Percentiles rank a stretch among this genome's conserved stretches.
These are phyloP conservation scores for Prunus mira DNA, from an alignment of 306 rosid species.

Conservation along the genomic window DNA sequence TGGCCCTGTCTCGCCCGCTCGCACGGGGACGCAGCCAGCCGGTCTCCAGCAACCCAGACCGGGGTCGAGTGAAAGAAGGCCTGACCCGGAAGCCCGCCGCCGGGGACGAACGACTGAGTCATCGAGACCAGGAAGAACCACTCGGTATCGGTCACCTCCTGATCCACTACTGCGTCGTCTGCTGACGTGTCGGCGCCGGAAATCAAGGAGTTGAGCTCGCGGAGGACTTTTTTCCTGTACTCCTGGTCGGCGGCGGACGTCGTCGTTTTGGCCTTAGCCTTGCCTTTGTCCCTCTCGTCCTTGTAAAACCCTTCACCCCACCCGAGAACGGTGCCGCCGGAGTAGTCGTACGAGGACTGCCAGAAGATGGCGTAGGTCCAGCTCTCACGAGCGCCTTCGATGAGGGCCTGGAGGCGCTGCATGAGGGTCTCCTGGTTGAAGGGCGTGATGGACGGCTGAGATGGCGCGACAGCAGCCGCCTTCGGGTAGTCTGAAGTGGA, in stretches of 20 bases:
- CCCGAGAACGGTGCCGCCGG: constrained; percentile 58
- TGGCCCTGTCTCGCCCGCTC: constrained; percentile 78
- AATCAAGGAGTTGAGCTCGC: constrained; percentile 79
- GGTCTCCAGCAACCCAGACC: constrained; percentile 70
- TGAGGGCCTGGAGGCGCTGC: constrained; percentile 80
- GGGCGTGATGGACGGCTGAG: constrained; percentile 24
- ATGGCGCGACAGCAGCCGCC: constrained; percentile 13
- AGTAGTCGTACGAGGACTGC: constrained; percentile 71
- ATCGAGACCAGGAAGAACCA: constrained; percentile 93
- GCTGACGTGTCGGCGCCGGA: constrained; percentile 52
- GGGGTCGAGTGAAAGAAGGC: constrained; percentile 58
- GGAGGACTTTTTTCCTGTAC: constrained; percentile 72
- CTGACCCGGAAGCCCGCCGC: constrained; percentile 66
- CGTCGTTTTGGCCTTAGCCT: constrained; percentile 30
- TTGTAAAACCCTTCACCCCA: constrained; percentile 98
- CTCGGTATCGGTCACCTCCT: constrained; percentile 87
- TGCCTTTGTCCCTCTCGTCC: constrained; percentile 68
- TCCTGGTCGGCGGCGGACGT: constrained; percentile 65
- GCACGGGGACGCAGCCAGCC: constrained; percentile 42
- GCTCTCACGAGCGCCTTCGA: constrained; percentile 62
- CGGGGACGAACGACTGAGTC: constrained; percentile 81
- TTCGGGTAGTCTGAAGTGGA: constrained; percentile 44
- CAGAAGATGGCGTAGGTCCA: constrained; percentile 98
- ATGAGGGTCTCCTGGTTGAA: constrained; percentile 86
- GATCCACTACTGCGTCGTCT: constrained; percentile 66